A percentile compares a stretch with the other conserved stretches of the same genome.
Conservation (phyloP, 2,329 filamentous ascomycete species). For the Aspergillus sp. region DNA sequence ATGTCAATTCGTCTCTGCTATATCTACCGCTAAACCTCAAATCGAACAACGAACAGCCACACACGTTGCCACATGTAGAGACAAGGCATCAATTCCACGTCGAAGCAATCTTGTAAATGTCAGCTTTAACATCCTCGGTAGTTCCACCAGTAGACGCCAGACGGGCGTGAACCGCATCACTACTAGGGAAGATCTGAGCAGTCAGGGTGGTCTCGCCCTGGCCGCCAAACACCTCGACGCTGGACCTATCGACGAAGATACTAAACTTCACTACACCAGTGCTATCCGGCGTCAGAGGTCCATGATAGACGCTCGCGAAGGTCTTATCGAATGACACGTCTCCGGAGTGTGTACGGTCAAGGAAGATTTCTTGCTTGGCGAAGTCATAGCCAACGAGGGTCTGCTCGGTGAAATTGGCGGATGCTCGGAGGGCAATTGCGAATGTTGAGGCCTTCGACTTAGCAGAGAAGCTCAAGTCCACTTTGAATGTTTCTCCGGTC, state of each 20-base stretch:
- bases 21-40: too few species aligned
- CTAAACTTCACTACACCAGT: conserved; percentile 23
- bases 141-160: not conserved
- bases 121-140: not conserved
- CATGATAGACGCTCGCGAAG: conserved; percentile 24
- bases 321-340: conserved; percentile 26
- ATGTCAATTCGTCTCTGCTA: too few species aligned
- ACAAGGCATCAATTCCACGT: not conserved
- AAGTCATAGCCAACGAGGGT: conserved; percentile 34
- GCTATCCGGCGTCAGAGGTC: conserved; percentile 16
- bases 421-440: conserved; percentile 24
- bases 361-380: conserved; percentile 21
- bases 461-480: conserved; percentile 25
- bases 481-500: conserved; percentile 9
- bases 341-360: conserved; percentile 28
- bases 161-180: conserved; percentile 11
- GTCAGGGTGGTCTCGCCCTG: conserved; percentile 29
- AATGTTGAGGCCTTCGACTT: conserved; percentile 10
- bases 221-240: conserved; percentile 32
- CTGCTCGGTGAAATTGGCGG: conserved; percentile 21
- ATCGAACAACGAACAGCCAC: too few species aligned
- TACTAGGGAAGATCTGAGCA: conserved; percentile 30
- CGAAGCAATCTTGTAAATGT: not conserved
- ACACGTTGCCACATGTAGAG: too few species aligned
- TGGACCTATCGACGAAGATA: conserved; percentile 33